These are phyloP conservation scores for Sporodiniella umbellata DNA, from an alignment of 371 early-diverging fungal genomes.

Conservation along the genomic window DNA sequence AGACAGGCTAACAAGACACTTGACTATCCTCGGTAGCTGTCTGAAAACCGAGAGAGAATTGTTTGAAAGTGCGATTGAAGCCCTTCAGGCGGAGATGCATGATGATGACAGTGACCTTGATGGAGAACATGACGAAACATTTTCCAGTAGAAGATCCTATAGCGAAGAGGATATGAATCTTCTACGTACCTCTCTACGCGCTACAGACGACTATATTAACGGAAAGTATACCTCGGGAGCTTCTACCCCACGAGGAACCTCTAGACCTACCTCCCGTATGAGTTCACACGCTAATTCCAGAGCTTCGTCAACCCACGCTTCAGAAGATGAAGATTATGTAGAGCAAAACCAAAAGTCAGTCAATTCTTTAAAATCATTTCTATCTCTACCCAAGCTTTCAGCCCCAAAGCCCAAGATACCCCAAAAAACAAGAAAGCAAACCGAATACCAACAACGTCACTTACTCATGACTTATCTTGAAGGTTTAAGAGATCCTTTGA, in stretches of 20 bases:
- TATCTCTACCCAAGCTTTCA: conserved; percentile 19
- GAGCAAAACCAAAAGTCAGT: conserved; percentile 38
- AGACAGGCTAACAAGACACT: conserved; percentile 38
- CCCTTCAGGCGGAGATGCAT: conserved; percentile 14
- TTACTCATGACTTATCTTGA: conserved; percentile 54
- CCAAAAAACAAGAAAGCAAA: conserved; percentile 43
- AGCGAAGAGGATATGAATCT: conserved; percentile 30
- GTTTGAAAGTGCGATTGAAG: conserved; percentile 41
- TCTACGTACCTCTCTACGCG: conserved; percentile 25
- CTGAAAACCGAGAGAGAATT: conserved; percentile 40
- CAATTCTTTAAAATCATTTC: conserved; percentile 32
- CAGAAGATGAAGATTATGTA: conserved; percentile 21
- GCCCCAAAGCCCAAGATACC: conserved; percentile 27
- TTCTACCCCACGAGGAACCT: neutral
- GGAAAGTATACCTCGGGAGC: conserved; percentile 1
- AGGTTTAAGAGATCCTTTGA: conserved; percentile 52
- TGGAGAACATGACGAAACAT: conserved; percentile 9
- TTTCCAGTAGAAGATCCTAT: conserved; percentile 11
- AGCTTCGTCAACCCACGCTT: conserved; percentile 8
- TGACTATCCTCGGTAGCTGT: conserved; percentile 41
- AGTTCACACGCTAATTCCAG: conserved; percentile 11
- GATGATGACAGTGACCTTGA: conserved; percentile 18
- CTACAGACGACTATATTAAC: conserved; percentile 20
- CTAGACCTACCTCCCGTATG: conserved; percentile 1
- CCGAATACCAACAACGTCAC: conserved; percentile 50